A percentile compares a stretch with the other conserved stretches of the same genome.
phyloP scores from a whole-genome alignment of 164 flowering plant species.

The Magnolia sinica region DNA sequence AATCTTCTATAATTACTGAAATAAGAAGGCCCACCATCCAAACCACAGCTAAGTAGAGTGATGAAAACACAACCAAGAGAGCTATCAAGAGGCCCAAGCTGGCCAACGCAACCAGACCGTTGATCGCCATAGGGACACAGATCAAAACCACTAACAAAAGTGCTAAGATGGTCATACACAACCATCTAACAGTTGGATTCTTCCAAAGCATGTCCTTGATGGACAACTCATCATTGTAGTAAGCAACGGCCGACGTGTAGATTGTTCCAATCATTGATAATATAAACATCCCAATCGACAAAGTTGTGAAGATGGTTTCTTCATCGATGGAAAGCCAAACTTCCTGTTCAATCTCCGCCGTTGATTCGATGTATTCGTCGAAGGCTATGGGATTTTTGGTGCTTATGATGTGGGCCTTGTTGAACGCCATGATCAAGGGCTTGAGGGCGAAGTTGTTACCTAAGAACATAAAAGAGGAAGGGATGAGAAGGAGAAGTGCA shows the following conservation, averaged over 20 bases:
- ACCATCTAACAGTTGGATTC: conserved; percentile 19
- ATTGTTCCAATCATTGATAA: conserved; percentile 10
- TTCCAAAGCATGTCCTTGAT: conserved; percentile 20
- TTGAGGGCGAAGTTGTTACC: conserved; percentile 15
- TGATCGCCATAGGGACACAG: background rate
- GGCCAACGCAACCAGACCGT: background rate
- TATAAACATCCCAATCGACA: background rate
- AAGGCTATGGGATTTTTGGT: conserved; percentile 6
- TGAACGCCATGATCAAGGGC: conserved; percentile 4
- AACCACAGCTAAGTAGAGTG: conserved; percentile 10
- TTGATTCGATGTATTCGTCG: conserved; percentile 7
- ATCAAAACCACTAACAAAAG: background rate
- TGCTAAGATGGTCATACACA: conserved; percentile 18
- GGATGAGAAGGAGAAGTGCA: conserved; percentile 8
- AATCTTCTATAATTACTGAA: conserved; percentile 26
- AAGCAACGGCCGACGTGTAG: conserved; percentile 18
- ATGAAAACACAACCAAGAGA: background rate
- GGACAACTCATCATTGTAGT: background rate
- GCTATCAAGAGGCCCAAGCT: background rate
- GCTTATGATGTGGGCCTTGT: background rate
- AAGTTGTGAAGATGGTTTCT: conserved; percentile 8
- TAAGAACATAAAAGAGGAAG: conserved; percentile 15
- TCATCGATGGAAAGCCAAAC: background rate
- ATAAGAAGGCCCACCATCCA: conserved; percentile 26
- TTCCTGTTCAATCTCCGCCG: background rate